These are phyloP conservation scores for Quercus alba DNA, from an alignment of 306 rosid species.

Conservation along the genomic window DNA sequence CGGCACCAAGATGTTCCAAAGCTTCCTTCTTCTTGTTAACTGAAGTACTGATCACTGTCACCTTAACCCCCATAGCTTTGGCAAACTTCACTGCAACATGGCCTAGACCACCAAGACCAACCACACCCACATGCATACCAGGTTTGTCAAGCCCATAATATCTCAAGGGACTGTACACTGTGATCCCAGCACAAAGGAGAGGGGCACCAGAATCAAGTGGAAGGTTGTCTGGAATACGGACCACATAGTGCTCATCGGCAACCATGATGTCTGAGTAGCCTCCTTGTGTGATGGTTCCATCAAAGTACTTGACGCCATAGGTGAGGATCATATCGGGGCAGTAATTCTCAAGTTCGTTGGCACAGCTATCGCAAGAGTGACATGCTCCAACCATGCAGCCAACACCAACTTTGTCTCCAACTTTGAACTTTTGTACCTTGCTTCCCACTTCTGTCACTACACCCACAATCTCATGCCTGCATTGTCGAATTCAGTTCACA, in stretches of 20 bases:
- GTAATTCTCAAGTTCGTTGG: conserved; percentile 18
- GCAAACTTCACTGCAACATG: conserved; percentile 30
- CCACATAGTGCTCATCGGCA: conserved; percentile 5
- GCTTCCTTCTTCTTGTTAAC: conserved; percentile 17
- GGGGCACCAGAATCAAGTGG: conserved; percentile 24
- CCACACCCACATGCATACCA: conserved; percentile 17
- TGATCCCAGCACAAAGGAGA: conserved; percentile 29
- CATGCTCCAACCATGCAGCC: conserved; percentile 25
- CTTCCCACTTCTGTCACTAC: conserved; percentile 23
- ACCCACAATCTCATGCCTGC: conserved; percentile 31
- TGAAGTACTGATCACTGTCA: conserved; percentile 27
- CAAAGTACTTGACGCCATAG: conserved; percentile 1
- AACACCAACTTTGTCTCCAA: conserved; percentile 25
- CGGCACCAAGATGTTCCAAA: conserved; percentile 23
- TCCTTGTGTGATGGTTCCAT: conserved; percentile 25
- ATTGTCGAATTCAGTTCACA: too few species aligned
- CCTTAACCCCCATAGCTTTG: conserved; percentile 26
- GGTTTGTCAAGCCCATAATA: conserved; percentile 11
- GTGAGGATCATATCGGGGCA: conserved; percentile 11
- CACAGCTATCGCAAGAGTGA: conserved; percentile 4
- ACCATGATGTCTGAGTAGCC: conserved; percentile 28
- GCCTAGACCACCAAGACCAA: conserved; percentile 33
- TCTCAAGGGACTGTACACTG: conserved; percentile 29
- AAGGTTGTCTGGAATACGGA: conserved; percentile 8
- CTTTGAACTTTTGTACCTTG: conserved; percentile 12